Conservation (phyloP, 2,329 filamentous ascomycete species). For the Trichoderma harzianum region DNA sequence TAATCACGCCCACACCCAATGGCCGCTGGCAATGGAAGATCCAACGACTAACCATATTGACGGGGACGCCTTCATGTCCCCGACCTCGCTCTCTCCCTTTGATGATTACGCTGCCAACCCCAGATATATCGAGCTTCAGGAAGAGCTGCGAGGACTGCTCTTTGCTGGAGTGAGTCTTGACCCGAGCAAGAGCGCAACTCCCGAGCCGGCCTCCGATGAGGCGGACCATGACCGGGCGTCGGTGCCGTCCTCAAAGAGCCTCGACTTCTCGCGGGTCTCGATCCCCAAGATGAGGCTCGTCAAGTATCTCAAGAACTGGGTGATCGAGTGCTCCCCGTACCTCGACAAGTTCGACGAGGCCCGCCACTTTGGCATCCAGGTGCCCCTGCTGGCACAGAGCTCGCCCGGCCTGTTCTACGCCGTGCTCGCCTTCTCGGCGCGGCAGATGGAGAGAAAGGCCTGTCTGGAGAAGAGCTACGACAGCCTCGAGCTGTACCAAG, state of each 20-base stretch:
- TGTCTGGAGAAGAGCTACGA: constrained; percentile 46
- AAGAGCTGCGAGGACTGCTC: constrained; percentile 42
- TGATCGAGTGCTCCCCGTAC: constrained; percentile 47
- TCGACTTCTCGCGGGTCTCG: constrained; percentile 28
- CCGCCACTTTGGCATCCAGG: constrained; percentile 49
- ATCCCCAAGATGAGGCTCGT: constrained; percentile 28
- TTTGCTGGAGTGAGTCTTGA: constrained; percentile 33
- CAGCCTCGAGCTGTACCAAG: constrained; percentile 52
- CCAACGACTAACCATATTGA: background rate
- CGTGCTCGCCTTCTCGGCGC: constrained; percentile 51
- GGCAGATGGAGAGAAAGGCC: constrained; percentile 49
- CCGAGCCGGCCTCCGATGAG: constrained; percentile 22
- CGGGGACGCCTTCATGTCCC: constrained; percentile 19
- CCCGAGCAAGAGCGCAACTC: constrained; percentile 29
- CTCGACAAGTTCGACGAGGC: constrained; percentile 55
- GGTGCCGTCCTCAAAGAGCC: constrained; percentile 19
- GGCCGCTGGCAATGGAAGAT: constrained; percentile 13
- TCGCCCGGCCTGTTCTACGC: constrained; percentile 46
- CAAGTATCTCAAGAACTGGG: constrained; percentile 46
- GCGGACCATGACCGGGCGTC: background rate
- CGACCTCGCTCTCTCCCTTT: constrained; percentile 24
- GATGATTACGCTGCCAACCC: constrained; percentile 38
- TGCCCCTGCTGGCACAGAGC: constrained; percentile 47
- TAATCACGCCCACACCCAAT: background rate
- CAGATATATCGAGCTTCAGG: constrained; percentile 42